A percentile compares a stretch with the other conserved stretches of the same genome.
These are phyloP conservation scores for Tulasnella sp. DNA, from an alignment of 768 basidiomycete species.

Conservation along the genomic window DNA sequence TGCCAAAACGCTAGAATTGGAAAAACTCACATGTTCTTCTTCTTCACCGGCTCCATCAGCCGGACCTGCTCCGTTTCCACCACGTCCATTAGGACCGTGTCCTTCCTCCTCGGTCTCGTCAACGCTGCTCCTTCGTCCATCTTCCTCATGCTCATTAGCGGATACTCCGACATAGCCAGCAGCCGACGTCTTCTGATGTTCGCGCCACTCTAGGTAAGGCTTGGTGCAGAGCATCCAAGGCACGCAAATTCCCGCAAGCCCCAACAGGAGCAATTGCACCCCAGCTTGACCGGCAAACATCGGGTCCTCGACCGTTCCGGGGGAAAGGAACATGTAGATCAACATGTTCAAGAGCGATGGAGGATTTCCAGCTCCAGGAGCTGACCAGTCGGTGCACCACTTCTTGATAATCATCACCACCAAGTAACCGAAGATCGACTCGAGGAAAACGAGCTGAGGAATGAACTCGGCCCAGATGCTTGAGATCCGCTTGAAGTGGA, in stretches of 20 bases:
- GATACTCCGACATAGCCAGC: conserved; percentile 69
- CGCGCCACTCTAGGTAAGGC: conserved; percentile 86
- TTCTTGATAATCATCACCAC: conserved; percentile 93
- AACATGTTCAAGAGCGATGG: conserved; percentile 93
- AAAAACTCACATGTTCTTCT: conserved; percentile 58
- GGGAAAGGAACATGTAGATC: conserved; percentile 91
- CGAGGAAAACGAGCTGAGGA: conserved; percentile 94
- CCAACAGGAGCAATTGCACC: conserved; percentile 70
- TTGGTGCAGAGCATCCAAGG: conserved; percentile 92
- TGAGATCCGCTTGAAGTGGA: conserved; percentile 79
- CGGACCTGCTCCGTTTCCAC: conserved; percentile 23
- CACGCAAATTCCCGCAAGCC: conserved; percentile 77
- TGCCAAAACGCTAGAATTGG: conserved; percentile 22
- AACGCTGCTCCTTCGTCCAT: conserved; percentile 25
- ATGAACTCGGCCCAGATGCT: conserved; percentile 94
- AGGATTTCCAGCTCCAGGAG: conserved; percentile 46
- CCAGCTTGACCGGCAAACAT: conserved; percentile 83
- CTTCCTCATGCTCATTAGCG: conserved; percentile 26
- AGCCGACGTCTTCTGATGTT: conserved; percentile 71
- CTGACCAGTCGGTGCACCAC: conserved; percentile 90
- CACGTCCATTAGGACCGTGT: conserved; percentile 50
- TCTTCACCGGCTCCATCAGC: conserved; percentile 59
- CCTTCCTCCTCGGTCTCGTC: conserved; percentile 56
- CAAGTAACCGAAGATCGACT: conserved; percentile 96
- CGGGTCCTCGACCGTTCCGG: conserved; percentile 65